Conservation (phyloP, 768 basidiomycete species). For the Suillus placidus region DNA sequence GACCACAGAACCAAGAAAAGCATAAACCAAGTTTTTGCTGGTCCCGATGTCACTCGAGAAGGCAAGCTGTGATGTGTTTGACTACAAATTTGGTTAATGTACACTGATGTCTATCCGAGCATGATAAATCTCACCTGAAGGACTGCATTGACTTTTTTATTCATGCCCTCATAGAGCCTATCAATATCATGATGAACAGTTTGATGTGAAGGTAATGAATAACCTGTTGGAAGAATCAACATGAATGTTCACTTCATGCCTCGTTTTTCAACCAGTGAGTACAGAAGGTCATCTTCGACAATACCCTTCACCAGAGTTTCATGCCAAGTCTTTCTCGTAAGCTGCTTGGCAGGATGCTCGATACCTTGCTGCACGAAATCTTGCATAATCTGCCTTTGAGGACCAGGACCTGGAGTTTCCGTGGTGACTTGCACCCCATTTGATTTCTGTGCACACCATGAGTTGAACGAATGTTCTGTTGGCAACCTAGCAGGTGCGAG, state of each 20-base stretch:
- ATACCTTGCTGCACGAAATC: too few relatives aligned
- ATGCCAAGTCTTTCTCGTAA: too few relatives aligned
- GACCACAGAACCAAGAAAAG: slow-evolving; percentile 35
- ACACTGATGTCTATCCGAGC: too few relatives aligned
- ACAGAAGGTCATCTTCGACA: slow-evolving; percentile 5
- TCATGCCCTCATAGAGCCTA: not conserved
- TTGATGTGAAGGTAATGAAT: slow-evolving; percentile 8
- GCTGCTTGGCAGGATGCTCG: too few relatives aligned
- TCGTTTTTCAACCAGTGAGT: not conserved
- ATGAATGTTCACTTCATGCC: slow-evolving; percentile 1
- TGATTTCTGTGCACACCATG: too few relatives aligned
- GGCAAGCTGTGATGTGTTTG: slow-evolving; percentile 28
- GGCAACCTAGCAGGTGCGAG: too few relatives aligned
- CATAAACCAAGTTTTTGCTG: slow-evolving; percentile 34
- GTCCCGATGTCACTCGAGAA: slow-evolving; percentile 36
- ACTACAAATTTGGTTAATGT: not conserved
- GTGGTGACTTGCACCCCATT: too few relatives aligned
- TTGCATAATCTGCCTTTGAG: too few relatives aligned
- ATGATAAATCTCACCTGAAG: slow-evolving; percentile 4
- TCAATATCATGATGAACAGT: slow-evolving; percentile 7
- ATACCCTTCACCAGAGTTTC: not conserved
- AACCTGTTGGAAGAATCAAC: not conserved
- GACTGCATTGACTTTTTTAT: not conserved
- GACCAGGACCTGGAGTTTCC: too few relatives aligned
- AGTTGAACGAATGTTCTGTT: too few relatives aligned